Base-by-base conservation (phyloP, 306 rosid species). In the Fragaria ananassa region DNA sequence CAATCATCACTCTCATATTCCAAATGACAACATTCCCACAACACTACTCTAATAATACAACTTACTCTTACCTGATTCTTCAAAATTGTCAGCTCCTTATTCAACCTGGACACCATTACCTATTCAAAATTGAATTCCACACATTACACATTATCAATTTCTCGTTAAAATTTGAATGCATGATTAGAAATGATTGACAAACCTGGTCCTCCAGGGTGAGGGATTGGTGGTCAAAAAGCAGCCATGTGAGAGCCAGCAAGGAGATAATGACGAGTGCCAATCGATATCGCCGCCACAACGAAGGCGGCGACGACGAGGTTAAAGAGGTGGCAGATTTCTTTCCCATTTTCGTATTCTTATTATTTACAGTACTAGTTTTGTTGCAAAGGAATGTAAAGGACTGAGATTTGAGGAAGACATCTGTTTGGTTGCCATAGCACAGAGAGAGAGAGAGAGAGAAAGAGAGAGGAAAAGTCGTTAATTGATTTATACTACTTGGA, bases 41-140 rank as follows among this genome's bases (percentile, higher is more conserved):
- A 51, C 75, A 31, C 34, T 47, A 72, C 76, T 11, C 76, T 37
- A 72, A 56, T 21, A 72, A 56, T 9, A 39, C 50, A 35, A 37
- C 37, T 21, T 37, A 19, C 19, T 68, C 77, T 82, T 81, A 84
- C 86, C 54, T 66, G 66, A 68, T 78, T 67, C 67, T 61, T 85
- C 83, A 84, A 77, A 49, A 18, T 70, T 10, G 41, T 69, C n/a
- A 86, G 80, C 39, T 89, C 86, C 74, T 83, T 78, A 64, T 69
- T 44, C 60, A 86, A 85, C 78, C 78, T 86, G 8, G 73, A 68
- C 75, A 83, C 81, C 75, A 79, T 86, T 64, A 79, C 85, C 89
- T 86, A 75, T 45, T 29, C 10, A 65, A 64, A 57, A 34, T 61
- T 56, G 71, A 49, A 58, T 70, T 14, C n/a, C 14, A 39, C 21